These are phyloP conservation scores for Mikania micrantha DNA, from an alignment of 129 eudicot genomes.

Conservation along the genomic window DNA sequence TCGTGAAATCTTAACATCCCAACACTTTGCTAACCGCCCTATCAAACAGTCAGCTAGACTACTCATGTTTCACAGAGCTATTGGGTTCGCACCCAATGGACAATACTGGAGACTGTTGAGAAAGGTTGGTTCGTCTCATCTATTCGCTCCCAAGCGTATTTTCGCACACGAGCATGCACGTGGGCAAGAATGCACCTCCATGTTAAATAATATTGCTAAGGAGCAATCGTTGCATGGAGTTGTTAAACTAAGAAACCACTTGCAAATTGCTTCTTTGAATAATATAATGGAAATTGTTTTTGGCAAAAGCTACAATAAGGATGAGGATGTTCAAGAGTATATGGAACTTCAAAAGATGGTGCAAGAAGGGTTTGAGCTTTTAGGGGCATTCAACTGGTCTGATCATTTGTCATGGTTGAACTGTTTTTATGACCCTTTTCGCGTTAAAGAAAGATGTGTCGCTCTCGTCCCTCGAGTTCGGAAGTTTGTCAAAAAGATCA, in stretches of 20 bases:
- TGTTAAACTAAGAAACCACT: constrained; percentile 38
- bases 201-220: constrained; percentile 29
- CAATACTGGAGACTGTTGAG: constrained; percentile 62
- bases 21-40: constrained; percentile 60
- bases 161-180: constrained; percentile 42
- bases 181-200: constrained; percentile 35
- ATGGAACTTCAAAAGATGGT: constrained; percentile 45
- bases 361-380: constrained; percentile 59
- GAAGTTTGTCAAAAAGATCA: constrained; percentile 38
- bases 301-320: constrained; percentile 46
- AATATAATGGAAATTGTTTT: constrained; percentile 58
- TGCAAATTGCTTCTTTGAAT: constrained; percentile 57
- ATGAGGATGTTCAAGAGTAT: constrained; percentile 23
- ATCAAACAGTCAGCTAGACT: constrained; percentile 56
- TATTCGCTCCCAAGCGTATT: constrained; percentile 57
- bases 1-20: constrained; percentile 52
- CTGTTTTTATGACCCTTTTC: constrained; percentile 44
- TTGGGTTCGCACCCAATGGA: constrained; percentile 70
- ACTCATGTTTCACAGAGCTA: constrained; percentile 69
- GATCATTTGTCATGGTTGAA: constrained; percentile 67
- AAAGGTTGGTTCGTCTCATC: constrained; percentile 48
- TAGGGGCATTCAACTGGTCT: constrained; percentile 70
- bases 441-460: constrained; percentile 39
- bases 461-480: constrained; percentile 47
- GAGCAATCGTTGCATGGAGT: constrained; percentile 33